Evolutionary conservation across 805 yeast species (phyloP), one percentile per base, ranked within the genome.

Genomic region (Metschnikowia colocasiae): DNA sequence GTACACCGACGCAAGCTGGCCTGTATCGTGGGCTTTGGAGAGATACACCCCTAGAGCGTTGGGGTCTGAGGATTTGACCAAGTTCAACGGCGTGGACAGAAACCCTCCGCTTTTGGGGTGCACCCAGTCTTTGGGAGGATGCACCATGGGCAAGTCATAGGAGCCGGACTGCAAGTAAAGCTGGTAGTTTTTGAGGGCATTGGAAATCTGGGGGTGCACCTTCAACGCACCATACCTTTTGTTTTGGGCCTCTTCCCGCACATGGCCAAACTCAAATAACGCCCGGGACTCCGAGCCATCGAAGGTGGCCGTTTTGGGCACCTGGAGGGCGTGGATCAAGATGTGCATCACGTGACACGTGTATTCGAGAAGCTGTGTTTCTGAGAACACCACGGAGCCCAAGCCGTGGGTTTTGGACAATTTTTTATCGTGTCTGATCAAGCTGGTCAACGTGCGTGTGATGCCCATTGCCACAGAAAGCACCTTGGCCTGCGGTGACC

Each of bases 91-190:
- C 30, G 60, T 55, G 10, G 55, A 54, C 18, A 70, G 49, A 46
- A 59, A 71, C 0, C 76, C 77, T 0, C 77, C 77, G 5, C 51
- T 48, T 0, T 29, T 46, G 2, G 73, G 71, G 8, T 59, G 47
- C 0, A 53, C 50, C 76, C 76, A 71, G 7, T 57, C 55, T 45
- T 59, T 59, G 1, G 77, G 76, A 6, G 72, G 69, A 26, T 53
- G 50, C 7, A 73, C 26, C 76, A 73, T 71, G 1, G 77, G 77
- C 5, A 71, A 48, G 27, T 26, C 33, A 20, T 49, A 49, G 6
- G 45, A 31, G 16, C 51, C 51, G 4, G 52, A 13, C 20, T 38
- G 50, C 18, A 54, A 46, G 13, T 50, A 31, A 15, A 52, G 56
- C 27, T 32, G 37, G 42, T 48, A 50, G 16, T 40, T 26, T 3